These are phyloP conservation scores for Eutrema salsugineum DNA, from an alignment of 441 rosid genomes.

Conservation along the genomic window DNA sequence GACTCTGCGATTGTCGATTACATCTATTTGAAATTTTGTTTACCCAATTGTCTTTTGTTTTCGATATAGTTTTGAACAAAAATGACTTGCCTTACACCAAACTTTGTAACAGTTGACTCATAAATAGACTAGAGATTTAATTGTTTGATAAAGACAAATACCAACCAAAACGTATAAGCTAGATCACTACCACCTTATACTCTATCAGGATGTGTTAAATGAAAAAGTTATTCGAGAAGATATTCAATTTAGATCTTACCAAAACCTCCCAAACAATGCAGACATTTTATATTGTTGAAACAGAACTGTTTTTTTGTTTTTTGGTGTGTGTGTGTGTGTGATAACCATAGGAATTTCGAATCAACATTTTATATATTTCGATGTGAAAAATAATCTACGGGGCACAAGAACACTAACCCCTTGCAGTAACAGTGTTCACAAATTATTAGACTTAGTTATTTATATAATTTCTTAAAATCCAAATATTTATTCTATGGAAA, in stretches of 20 bases:
- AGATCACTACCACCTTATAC: neutral
- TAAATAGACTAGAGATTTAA: neutral
- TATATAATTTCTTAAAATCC: neutral
- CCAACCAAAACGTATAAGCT: neutral
- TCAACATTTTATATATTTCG: too few relatives aligned
- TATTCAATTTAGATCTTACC: too few relatives aligned
- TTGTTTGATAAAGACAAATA: conserved; percentile 23
- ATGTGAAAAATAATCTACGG: too few relatives aligned
- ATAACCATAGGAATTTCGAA: too few relatives aligned
- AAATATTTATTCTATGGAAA: neutral
- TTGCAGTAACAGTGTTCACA: too few relatives aligned
- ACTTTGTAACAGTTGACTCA: neutral
- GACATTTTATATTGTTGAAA: neutral
- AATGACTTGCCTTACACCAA: neutral
- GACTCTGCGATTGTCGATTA: too few relatives aligned
- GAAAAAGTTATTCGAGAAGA: neutral
- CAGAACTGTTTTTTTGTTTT: too few relatives aligned
- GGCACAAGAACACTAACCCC: too few relatives aligned
- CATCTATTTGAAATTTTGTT: too few relatives aligned
- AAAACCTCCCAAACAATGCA: neutral
- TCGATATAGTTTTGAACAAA: too few relatives aligned
- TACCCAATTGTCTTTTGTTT: too few relatives aligned
- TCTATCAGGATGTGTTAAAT: neutral
- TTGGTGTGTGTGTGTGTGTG: too few relatives aligned
- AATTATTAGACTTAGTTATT: neutral